phyloP scores from a whole-genome alignment of 2,329 filamentous ascomycete species.

The Ceratocystis papillata region DNA sequence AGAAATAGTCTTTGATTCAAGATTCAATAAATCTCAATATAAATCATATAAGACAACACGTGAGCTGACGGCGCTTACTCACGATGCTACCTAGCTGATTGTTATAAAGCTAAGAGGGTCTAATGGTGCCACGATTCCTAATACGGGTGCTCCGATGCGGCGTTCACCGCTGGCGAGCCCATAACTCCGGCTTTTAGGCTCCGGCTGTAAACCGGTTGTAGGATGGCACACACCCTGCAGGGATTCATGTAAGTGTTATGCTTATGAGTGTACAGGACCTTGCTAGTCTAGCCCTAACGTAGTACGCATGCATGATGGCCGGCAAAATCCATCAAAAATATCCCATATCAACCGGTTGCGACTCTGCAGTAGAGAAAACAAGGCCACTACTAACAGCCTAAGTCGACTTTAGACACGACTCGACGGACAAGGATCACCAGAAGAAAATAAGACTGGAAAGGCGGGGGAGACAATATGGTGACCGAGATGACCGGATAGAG shows the following conservation, averaged over 20 bases:
- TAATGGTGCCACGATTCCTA: neutral
- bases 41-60: neutral
- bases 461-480: slow-evolving; percentile 4
- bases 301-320: neutral
- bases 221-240: neutral
- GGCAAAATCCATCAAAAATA: slow-evolving; percentile 11
- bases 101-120: neutral
- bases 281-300: neutral
- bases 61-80: neutral
- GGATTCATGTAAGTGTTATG: too few species aligned
- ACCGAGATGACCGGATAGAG: neutral
- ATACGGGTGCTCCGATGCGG: neutral
- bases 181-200: neutral
- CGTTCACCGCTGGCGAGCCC: neutral
- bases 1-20: neutral
- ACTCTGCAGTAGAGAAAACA: neutral
- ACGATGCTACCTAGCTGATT: neutral
- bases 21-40: neutral
- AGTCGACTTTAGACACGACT: neutral
- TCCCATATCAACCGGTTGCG: neutral
- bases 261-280: too few species aligned
- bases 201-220: neutral
- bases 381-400: neutral
- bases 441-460: neutral
- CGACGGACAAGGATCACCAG: neutral